Conservation (phyloP, 768 basidiomycete species). For the Floccularia luteovirens region DNA sequence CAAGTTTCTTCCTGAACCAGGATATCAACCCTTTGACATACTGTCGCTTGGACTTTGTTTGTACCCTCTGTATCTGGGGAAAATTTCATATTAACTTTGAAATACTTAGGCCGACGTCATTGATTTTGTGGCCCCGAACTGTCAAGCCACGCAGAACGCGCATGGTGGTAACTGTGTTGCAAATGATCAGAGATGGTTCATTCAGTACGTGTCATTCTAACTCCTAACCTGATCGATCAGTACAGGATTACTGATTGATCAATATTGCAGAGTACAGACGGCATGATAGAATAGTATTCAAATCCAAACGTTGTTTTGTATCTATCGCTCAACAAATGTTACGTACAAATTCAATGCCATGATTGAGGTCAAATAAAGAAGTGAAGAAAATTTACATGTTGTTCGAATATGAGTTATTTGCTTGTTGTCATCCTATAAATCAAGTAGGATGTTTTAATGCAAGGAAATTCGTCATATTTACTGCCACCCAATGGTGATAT, state of each 20-base stretch:
- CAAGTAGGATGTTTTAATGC: too few species aligned
- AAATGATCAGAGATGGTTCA: slow-evolving; percentile 37
- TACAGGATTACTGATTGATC: background rate
- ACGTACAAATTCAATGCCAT: too few species aligned
- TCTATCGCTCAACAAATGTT: too few species aligned
- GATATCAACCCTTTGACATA: slow-evolving; percentile 28
- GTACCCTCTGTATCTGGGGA: slow-evolving; percentile 4
- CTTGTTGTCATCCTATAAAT: too few species aligned
- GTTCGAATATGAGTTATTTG: too few species aligned
- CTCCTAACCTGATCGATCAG: background rate
- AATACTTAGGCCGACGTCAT: slow-evolving; percentile 25
- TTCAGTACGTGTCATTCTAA: slow-evolving; percentile 28
- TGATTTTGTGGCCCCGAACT: slow-evolving; percentile 35
- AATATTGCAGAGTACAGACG: slow-evolving; percentile 11
- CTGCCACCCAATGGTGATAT: slow-evolving; percentile 16
- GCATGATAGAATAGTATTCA: slow-evolving; percentile 7
- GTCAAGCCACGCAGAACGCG: slow-evolving; percentile 40
- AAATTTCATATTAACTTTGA: background rate
- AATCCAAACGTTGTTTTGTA: too few species aligned
- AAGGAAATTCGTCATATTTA: too few species aligned
- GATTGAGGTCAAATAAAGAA: too few species aligned
- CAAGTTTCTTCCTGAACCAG: slow-evolving; percentile 43
- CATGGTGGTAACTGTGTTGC: slow-evolving; percentile 44
- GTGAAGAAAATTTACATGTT: too few species aligned
- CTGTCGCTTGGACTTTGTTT: slow-evolving; percentile 40